phyloP scores from a whole-genome alignment of 192 early-diverging fungal genomes.

The Coemansia reversa region DNA sequence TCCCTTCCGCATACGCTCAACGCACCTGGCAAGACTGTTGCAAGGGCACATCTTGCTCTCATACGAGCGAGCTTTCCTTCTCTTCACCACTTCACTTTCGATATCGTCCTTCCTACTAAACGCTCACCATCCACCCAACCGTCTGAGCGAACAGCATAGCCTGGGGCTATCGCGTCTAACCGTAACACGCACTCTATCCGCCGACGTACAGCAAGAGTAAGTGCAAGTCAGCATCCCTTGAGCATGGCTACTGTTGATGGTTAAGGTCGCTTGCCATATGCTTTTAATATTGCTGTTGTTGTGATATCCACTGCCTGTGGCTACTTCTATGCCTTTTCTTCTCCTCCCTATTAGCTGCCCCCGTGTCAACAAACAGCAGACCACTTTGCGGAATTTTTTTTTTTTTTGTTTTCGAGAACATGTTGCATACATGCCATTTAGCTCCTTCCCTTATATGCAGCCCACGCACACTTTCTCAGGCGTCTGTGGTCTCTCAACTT shows the following conservation, averaged over 20 bases:
- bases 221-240: neutral
- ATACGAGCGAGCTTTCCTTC: neutral
- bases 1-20: neutral
- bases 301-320: constrained; percentile 6
- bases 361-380: constrained; percentile 21
- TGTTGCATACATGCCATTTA: neutral
- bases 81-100: neutral
- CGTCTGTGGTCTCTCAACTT: neutral
- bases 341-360: neutral
- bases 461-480: neutral
- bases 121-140: neutral
- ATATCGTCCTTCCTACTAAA: neutral
- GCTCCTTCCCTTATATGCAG: constrained; percentile 1
- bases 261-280: too few species aligned
- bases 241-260: too few species aligned
- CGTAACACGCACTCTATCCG: neutral
- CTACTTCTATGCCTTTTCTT: constrained; percentile 7
- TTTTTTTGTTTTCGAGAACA: constrained; percentile 1
- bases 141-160: neutral
- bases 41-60: neutral
- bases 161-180: neutral
- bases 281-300: neutral
- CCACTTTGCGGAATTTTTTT: constrained; percentile 3
- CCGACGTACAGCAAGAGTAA: neutral
- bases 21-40: neutral